These are phyloP conservation scores for Phytophthora pisi DNA, from an alignment of 352 stramenopile genomes.

Conservation along the genomic window DNA sequence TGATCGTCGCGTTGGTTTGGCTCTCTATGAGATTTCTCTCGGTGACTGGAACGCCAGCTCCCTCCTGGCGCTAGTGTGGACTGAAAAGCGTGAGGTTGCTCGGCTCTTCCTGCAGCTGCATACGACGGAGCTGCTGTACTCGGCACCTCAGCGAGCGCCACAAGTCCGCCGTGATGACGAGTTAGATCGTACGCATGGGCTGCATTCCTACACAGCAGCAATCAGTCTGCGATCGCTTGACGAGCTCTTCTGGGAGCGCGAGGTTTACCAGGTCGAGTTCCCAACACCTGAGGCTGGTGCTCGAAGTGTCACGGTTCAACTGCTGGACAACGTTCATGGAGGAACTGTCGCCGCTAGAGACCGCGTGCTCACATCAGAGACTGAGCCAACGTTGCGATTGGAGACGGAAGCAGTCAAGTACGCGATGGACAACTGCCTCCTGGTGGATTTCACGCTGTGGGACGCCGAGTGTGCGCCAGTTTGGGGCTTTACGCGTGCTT, in stretches of 20 bases:
- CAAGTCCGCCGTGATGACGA: constrained; percentile 53
- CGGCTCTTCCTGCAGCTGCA: constrained; percentile 59
- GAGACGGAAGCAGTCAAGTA: constrained; percentile 52
- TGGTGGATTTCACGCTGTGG: constrained; percentile 68
- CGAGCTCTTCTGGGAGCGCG: constrained; percentile 54
- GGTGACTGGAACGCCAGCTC: constrained; percentile 47
- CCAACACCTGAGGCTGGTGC: constrained; percentile 4
- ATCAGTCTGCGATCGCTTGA: constrained; percentile 53
- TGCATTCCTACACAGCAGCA: constrained; percentile 57
- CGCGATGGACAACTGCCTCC: constrained; percentile 40
- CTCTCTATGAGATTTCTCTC: constrained; percentile 57
- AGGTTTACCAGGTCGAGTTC: constrained; percentile 57
- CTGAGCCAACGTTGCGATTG: constrained; percentile 29
- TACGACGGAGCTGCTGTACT: constrained; percentile 52
- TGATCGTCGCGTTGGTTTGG: constrained; percentile 46
- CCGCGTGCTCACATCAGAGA: constrained; percentile 39
- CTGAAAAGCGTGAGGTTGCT: constrained; percentile 44
- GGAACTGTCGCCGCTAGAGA: constrained; percentile 39
- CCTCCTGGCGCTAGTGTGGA: constrained; percentile 60
- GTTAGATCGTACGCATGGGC: constrained; percentile 32
- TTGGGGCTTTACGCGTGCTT: constrained; percentile 48
- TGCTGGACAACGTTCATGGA: constrained; percentile 48
- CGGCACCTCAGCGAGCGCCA: constrained; percentile 37
- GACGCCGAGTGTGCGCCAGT: constrained; percentile 52
- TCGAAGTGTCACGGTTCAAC: constrained; percentile 14